Base-by-base conservation (phyloP, 1,139 yeast species). In the Wickerhamomyces sp. region DNA sequence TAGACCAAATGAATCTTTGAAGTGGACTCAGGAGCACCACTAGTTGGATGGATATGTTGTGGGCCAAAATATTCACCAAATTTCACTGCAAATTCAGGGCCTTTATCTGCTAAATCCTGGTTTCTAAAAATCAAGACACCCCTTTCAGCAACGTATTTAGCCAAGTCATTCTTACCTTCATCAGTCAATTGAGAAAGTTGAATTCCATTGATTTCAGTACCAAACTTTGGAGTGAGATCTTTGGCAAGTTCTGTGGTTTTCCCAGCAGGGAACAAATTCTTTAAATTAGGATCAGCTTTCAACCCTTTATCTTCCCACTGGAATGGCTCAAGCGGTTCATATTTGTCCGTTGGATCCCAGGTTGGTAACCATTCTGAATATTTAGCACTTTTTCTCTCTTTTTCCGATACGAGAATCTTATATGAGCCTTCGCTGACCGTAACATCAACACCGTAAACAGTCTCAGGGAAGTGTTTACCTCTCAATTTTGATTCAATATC, bases 21-120 rank as follows among this genome's bases (percentile, higher is more conserved):
- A 51, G 68, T 65, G 46, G 67, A 76, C 49, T 69, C 67, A 32
- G 90, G 90, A 13, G 83, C 74, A 7, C 86, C 85, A 13, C 84
- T 76, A 4, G 87, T 80, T 45, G 88, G 88, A 59, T 84, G 91
- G 47, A 79, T 72, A 65, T 84, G 91, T 45, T 81, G 70, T n/a
- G 78, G 77, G 11, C 90, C 90, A 65, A 72, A 83, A 61, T 80
- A 74, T 41, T 67, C 65, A 30, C 84, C 87, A 58, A 75, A 77
- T n/a, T 76, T 71, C 30, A 66, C 71, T 23, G 72, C 70, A 46
- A 65, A 73, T 34, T 67, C 66, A 6, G 84, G 81, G 41, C 85
- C 85, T 47, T 73, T 63, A 30, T 67, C 64, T 36, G 78, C 73
- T 50, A 80, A 76, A 57, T 84, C 80, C 61, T 82, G 88, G 50